Evolutionary conservation across 176 grass and related monocot genomes (phyloP).

Genomic region (Cenchrus americanus): DNA sequence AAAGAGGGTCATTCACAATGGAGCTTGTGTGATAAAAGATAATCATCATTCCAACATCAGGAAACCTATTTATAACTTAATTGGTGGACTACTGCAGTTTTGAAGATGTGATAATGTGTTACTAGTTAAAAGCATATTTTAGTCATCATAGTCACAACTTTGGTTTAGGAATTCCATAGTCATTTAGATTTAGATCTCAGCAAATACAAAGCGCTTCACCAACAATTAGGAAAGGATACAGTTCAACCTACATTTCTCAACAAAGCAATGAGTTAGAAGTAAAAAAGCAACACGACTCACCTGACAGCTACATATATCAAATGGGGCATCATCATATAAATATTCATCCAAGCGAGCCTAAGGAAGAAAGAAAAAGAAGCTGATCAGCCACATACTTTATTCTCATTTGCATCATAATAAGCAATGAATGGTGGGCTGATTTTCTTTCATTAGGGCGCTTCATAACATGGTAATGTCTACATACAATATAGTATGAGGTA

Average conservation of each 20-base stretch:
- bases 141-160: neutral
- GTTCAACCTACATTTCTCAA: neutral
- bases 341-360: conserved; percentile 86
- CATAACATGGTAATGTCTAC: neutral
- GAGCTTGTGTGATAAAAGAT: neutral
- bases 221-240: neutral
- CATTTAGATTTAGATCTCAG: too few species aligned
- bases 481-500: neutral
- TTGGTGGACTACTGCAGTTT: neutral
- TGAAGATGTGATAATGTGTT: neutral
- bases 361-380: conserved; percentile 27
- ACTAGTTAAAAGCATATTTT: neutral
- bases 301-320: conserved; percentile 96
- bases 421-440: neutral
- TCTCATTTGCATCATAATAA: neutral
- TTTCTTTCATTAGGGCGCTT: neutral
- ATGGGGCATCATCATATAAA: conserved; percentile 82
- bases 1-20: conserved; percentile 26
- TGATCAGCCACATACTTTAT: neutral
- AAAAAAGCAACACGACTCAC: conserved; percentile 43
- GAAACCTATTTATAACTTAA: conserved; percentile 12
- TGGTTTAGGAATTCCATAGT: neutral
- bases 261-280: neutral
- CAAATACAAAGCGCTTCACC: neutral
- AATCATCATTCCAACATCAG: neutral